Base-by-base conservation (phyloP, 2,329 filamentous ascomycete genomes). In the Zasmidium cellare region DNA sequence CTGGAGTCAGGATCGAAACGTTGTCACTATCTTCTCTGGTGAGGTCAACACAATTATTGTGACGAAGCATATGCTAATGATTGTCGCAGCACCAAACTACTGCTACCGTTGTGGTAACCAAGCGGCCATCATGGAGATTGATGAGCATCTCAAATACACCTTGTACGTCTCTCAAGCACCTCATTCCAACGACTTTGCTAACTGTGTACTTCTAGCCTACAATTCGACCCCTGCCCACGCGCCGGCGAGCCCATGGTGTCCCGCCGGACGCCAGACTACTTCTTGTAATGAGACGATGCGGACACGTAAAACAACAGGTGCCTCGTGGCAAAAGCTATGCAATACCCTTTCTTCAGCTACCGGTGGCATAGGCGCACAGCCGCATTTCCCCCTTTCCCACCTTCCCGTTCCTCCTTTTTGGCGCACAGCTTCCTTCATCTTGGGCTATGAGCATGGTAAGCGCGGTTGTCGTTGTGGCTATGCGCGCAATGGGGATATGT, bases 111-210 rank as follows among this genome's bases (percentile, higher is more conserved):
- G 94, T 74, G 94, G 94, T 73, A 99, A 99, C 79, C 94, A 97
- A 79, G 94, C 94, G 57, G 94, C 94, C n/a, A 97, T 99, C 76
- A 99, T 99, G 94, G 94, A 97, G 79, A 99, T 99, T 76, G 94
- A 97, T 67, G 94, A 99, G 80, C 92, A 97, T 76, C 81, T 99
- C 74, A 97, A 99, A 82, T 99, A 97, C 79, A 97, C 94, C 72
- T 97, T 99, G 93, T 97, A 84, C 77, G 92, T 87, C 28, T 28
- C 47, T n/a, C 28, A 3, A 14, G 16, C 16, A 14, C 35, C 16
- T 23, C 25, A 22, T 35, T 24, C 19, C 18, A 46, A 11, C 31
- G 25, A 47, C 19, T 25, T 22, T 51, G 5, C 45, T 28, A 48
- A 60, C 35, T 3, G 35, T n/a, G 23, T 16, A 22, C 31, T 24